phyloP scores from a whole-genome alignment of 1,139 yeast species.

The Petasospora rhodanensis region DNA sequence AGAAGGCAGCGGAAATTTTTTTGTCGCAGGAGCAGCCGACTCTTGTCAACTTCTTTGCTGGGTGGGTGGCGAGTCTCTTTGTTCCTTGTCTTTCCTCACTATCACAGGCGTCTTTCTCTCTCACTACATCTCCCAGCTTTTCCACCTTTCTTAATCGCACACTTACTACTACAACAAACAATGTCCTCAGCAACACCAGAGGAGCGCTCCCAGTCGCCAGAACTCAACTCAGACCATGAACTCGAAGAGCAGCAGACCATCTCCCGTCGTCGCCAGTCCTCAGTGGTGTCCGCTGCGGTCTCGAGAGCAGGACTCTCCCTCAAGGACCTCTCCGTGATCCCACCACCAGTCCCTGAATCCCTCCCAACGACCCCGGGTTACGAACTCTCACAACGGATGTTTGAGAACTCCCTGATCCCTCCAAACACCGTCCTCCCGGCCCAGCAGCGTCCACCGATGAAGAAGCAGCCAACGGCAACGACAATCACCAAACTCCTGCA shows the following conservation, averaged over 20 bases:
- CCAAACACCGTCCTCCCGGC: constrained; percentile 1
- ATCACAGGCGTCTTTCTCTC: too few relatives aligned
- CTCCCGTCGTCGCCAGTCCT: constrained; percentile 13
- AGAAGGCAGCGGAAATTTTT: too few relatives aligned
- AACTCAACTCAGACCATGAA: too few relatives aligned
- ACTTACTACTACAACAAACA: too few relatives aligned
- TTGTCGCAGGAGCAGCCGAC: too few relatives aligned
- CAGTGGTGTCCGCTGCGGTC: constrained; percentile 2
- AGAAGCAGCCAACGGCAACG: constrained; percentile 11
- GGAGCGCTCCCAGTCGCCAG: too few relatives aligned
- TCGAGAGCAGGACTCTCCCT: constrained; percentile 12
- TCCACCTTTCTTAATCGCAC: too few relatives aligned
- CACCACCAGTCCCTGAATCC: constrained; percentile 31
- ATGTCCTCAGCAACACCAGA: too few relatives aligned
- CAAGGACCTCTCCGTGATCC: constrained; percentile 12
- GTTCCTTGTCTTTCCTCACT: too few relatives aligned
- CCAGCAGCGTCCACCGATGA: constrained; percentile 13
- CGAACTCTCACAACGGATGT: constrained; percentile 20
- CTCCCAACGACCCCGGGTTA: constrained; percentile 33
- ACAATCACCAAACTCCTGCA: constrained; percentile 12
- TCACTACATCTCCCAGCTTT: too few relatives aligned
- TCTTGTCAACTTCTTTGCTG: too few relatives aligned
- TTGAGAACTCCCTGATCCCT: constrained; percentile 7
- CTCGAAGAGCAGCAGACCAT: constrained; percentile 3
- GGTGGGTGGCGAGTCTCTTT: too few relatives aligned